Evolutionary conservation across 345 rosid genomes (phyloP), one percentile per base, ranked within the genome.

Genomic region (Lenwebbia sp.): DNA sequence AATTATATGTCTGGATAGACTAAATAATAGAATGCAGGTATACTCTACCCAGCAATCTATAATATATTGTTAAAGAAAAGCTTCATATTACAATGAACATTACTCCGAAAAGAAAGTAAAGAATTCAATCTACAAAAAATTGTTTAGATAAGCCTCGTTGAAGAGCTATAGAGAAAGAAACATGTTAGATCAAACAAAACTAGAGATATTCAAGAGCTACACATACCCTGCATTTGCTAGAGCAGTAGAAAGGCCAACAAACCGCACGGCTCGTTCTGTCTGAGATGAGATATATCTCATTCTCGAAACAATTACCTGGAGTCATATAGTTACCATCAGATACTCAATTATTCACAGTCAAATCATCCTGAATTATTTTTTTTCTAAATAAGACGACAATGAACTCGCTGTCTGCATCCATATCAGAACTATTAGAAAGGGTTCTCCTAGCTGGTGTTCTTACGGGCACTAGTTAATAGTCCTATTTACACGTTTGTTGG

Each of bases 251-350:
- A 97, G 98, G 83, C 99, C 99, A 75, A 97, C 92, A 86, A 97
- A 97, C 84, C 99, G 97, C 58, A 97, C 94, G 1, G 94, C 86
- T 60, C 97, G 98, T 84, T 97, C 99, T 84, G 99, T 97, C 92
- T 96, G 99, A n/a, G 99, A 97, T 83, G 99, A 96, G 90, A 97
- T 96, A 86, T 97, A 97, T 90, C 99, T 93, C 99, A 97, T 97
- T 88, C 99, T 96, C 76, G 99, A 97, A 86, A 97, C 99, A 91
- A 97, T 97, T 83, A 97, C 99, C 99, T 97, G 88, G 54, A 90
- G 82, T 89, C 33, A 84, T 51, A 83, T 28, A 9, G 28, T 58
- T 44, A 62, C 84, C 30, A 86, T 83, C 53, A 85, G 70, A 52
- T 19, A 65, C 70, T 49, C 41, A 19, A 70, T 37, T 70, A 70